Conservation (phyloP, 2,329 filamentous ascomycete genomes). For the Albophoma yamanashiensis region DNA sequence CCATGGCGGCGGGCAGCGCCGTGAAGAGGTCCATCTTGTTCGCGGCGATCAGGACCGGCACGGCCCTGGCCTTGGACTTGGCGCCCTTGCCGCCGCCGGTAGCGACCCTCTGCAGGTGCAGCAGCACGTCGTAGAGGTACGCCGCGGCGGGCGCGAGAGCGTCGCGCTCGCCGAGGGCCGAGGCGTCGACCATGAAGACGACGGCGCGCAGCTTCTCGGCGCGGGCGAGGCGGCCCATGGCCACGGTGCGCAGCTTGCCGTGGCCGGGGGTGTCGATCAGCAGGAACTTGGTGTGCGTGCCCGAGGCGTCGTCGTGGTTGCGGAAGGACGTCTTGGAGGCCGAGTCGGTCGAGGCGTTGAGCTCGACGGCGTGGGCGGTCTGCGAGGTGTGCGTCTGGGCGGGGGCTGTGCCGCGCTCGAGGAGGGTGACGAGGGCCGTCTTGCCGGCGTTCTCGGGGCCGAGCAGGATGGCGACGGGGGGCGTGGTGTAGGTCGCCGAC, state of each 20-base stretch:
- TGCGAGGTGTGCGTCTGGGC: slow-evolving; percentile 47
- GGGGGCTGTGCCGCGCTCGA: slow-evolving; percentile 41
- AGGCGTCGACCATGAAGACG: slow-evolving; percentile 83
- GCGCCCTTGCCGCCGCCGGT: slow-evolving; percentile 17
- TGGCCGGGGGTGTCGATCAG: slow-evolving; percentile 89
- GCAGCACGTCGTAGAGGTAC: slow-evolving; percentile 84
- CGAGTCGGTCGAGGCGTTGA: slow-evolving; percentile 39
- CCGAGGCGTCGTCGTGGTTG: slow-evolving; percentile 44
- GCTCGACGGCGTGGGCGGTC: slow-evolving; percentile 37
- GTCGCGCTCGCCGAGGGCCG: slow-evolving; percentile 48
- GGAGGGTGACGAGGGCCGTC: slow-evolving; percentile 73
- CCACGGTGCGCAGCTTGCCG: slow-evolving; percentile 74
- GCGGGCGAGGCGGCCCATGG: slow-evolving; percentile 39
- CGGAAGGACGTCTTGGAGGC: slow-evolving; percentile 33
- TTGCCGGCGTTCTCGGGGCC: slow-evolving; percentile 81
- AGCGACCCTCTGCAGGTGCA: slow-evolving; percentile 67
- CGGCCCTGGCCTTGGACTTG: slow-evolving; percentile 22
- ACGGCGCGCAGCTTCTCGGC: slow-evolving; percentile 54
- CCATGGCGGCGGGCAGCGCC: slow-evolving; percentile 67
- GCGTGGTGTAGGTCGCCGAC: slow-evolving; percentile 50
- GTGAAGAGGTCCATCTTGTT: slow-evolving; percentile 98
- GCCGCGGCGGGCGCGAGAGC: slow-evolving; percentile 62
- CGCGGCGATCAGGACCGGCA: slow-evolving; percentile 75
- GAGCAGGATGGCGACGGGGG: slow-evolving; percentile 69
- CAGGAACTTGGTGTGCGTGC: slow-evolving; percentile 57